phyloP scores from a whole-genome alignment of 306 rosid genomes.

The Dalbergia oliveri region DNA sequence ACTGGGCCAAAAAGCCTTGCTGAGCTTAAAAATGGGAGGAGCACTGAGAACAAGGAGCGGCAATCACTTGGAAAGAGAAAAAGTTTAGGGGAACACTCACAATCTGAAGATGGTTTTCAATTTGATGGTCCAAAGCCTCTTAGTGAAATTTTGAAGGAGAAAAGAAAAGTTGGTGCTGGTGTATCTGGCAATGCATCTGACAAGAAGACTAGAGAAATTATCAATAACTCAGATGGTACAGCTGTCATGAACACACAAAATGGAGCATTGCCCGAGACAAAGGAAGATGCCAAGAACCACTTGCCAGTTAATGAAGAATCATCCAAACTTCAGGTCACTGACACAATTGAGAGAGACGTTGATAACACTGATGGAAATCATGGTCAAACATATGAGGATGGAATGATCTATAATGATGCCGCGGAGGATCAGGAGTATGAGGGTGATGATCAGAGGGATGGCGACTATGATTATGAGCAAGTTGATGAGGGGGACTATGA shows the following conservation, averaged over 20 bases:
- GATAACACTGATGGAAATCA: slow-evolving; percentile 47
- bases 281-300: slow-evolving; percentile 45
- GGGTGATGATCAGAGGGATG: slow-evolving; percentile 73
- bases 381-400: slow-evolving; percentile 67
- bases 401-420: slow-evolving; percentile 61
- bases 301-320: slow-evolving; percentile 44
- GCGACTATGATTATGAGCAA: slow-evolving; percentile 82
- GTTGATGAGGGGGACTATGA: slow-evolving; percentile 80
- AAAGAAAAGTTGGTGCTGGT: slow-evolving; percentile 63
- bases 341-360: slow-evolving; percentile 49
- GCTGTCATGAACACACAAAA: slow-evolving; percentile 31
- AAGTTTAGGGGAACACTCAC: slow-evolving; percentile 55
- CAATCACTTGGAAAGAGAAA: slow-evolving; percentile 68
- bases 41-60: slow-evolving; percentile 60
- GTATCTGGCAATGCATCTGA: slow-evolving; percentile 53
- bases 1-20: slow-evolving; percentile 74
- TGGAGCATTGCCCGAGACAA: slow-evolving; percentile 43
- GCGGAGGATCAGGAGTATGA: slow-evolving; percentile 71
- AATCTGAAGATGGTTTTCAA: slow-evolving; percentile 60
- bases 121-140: slow-evolving; percentile 97
- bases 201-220: slow-evolving; percentile 48
- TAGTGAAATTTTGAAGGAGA: slow-evolving; percentile 88
- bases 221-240: slow-evolving; percentile 40
- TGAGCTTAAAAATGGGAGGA: slow-evolving; percentile 68
- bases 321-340: slow-evolving; percentile 50